These are phyloP conservation scores for Gossypium davidsonii DNA, from an alignment of 441 rosid genomes.

Conservation along the genomic window DNA sequence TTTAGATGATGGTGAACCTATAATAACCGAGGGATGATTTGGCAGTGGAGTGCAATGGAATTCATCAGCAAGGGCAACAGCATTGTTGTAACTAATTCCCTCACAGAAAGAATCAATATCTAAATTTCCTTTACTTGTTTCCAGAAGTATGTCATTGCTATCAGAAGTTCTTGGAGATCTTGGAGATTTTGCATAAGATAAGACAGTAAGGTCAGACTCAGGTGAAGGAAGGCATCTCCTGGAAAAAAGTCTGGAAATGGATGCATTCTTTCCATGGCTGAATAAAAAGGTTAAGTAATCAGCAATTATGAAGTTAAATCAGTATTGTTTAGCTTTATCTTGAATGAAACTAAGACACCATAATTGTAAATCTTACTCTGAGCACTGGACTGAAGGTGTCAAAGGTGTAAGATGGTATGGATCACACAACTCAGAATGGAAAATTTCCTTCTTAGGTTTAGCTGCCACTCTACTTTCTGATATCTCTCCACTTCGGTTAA, in stretches of 20 bases:
- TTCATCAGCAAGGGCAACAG: conserved; percentile 27
- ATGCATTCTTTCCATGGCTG: conserved; percentile 38
- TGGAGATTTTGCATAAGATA: conserved; percentile 21
- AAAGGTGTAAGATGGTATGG: conserved; percentile 30
- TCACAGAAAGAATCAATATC: conserved; percentile 18
- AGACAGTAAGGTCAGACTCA: conserved; percentile 27
- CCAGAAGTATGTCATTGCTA: conserved; percentile 18
- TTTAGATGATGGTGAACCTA: conserved; percentile 32
- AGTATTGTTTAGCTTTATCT: background rate
- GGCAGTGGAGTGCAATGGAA: conserved; percentile 27
- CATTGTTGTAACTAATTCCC: conserved; percentile 22
- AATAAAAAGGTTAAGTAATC: conserved; percentile 3
- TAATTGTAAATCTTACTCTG: conserved; percentile 30
- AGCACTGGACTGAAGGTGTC: conserved; percentile 41
- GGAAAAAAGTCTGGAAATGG: conserved; percentile 23
- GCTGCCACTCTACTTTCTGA: conserved; percentile 22
- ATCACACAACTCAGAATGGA: conserved; percentile 24
- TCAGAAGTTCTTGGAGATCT: conserved; percentile 23
- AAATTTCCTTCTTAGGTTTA: conserved; percentile 17
- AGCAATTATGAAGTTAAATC: background rate
- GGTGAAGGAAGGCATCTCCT: conserved; percentile 28
- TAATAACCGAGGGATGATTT: conserved; percentile 12
- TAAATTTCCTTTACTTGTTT: conserved; percentile 20
- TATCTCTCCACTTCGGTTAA: conserved; percentile 21
- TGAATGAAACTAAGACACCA: background rate